Percentiles rank a stretch among this genome's conserved stretches.
phyloP scores from a whole-genome alignment of 352 stramenopile genomes.

The Globisporangium solare region DNA sequence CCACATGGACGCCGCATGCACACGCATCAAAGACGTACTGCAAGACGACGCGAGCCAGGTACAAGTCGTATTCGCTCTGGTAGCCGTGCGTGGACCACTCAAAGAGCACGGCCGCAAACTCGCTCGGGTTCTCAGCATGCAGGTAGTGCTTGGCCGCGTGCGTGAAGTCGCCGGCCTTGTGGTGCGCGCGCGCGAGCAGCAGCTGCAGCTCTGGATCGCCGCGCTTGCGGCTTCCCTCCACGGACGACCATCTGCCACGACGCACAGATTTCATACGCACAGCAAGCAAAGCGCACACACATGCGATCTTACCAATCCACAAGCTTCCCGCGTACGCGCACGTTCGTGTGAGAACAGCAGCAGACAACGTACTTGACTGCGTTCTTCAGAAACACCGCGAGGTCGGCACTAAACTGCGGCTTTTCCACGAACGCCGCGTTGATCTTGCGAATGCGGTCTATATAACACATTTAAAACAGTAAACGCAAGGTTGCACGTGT shows the following conservation, averaged over 20 bases:
- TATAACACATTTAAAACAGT: not conserved
- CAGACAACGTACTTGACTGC: conserved; percentile 59
- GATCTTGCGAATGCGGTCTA: conserved; percentile 57
- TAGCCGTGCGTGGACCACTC: conserved; percentile 75
- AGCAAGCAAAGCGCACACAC: not conserved
- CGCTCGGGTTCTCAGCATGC: conserved; percentile 61
- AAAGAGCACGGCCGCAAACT: conserved; percentile 69
- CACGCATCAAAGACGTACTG: conserved; percentile 46
- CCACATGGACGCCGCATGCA: not conserved
- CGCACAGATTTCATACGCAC: not conserved
- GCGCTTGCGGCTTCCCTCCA: conserved; percentile 64
- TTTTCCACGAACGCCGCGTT: conserved; percentile 54
- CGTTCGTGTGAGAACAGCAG: too few species aligned
- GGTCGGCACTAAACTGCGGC: conserved; percentile 63
- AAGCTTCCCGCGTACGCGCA: not conserved
- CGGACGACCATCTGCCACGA: conserved; percentile 49
- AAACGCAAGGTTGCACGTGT: not conserved
- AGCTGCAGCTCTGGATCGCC: conserved; percentile 76
- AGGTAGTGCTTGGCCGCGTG: conserved; percentile 77
- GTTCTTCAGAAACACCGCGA: conserved; percentile 67
- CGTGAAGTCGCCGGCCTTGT: conserved; percentile 44
- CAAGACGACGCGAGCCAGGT: conserved; percentile 65
- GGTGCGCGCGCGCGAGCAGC: conserved; percentile 55
- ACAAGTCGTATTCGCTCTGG: conserved; percentile 77
- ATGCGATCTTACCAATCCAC: conserved; percentile 1